A percentile compares a stretch with the other conserved stretches of the same genome.
Conservation (phyloP, 2,329 filamentous ascomycete genomes). For the Harringtonia lauricola region DNA sequence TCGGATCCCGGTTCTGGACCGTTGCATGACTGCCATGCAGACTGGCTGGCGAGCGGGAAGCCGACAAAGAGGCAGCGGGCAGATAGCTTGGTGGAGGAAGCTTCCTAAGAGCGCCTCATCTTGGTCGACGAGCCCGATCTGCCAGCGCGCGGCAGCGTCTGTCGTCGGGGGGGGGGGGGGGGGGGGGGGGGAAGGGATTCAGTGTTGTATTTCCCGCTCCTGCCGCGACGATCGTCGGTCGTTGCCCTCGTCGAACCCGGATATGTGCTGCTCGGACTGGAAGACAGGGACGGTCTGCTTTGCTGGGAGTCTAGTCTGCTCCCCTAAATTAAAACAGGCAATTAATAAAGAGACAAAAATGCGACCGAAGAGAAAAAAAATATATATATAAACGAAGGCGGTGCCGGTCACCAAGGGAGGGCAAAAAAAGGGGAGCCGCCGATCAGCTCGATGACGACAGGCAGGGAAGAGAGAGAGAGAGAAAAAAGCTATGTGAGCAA, state of each 20-base stretch:
- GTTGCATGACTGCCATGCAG: no score
- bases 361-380: no score
- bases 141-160: slow-evolving; percentile 2
- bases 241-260: no score
- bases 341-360: not conserved
- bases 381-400: not conserved
- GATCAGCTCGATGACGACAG: no score
- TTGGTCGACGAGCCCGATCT: slow-evolving; percentile 5
- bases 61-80: not conserved
- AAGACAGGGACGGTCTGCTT: no score
- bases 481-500: no score
- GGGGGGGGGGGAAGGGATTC: not conserved
- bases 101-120: slow-evolving; percentile 3
- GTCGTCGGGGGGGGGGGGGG: not conserved
- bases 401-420: not conserved
- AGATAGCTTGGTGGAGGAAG: not conserved
- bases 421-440: not conserved
- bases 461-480: no score
- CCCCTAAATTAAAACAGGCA: slow-evolving; percentile 4
- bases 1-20: no score
- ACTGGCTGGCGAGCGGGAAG: not conserved
- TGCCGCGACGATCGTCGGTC: no score
- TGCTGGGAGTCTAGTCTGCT: no score
- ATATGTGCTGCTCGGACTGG: no score
- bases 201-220: no score